These are phyloP conservation scores for Postia placenta DNA, from an alignment of 768 basidiomycete species.

Conservation along the genomic window DNA sequence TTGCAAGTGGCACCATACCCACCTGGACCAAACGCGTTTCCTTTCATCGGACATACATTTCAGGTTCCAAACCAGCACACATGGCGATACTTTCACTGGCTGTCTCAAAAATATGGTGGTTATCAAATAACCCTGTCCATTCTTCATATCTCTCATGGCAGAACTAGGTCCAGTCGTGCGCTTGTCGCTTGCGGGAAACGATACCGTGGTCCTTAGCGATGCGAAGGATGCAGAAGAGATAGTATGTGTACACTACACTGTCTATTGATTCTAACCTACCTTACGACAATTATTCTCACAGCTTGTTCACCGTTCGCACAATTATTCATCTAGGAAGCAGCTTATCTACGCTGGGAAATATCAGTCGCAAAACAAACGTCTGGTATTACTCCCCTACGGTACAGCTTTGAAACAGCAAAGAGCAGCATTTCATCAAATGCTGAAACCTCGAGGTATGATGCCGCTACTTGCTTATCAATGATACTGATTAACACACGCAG, in stretches of 20 bases:
- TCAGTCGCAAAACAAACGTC: conserved; percentile 12
- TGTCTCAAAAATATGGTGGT: conserved; percentile 4
- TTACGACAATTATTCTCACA: not conserved
- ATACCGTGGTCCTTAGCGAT: conserved; percentile 7
- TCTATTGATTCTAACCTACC: not conserved
- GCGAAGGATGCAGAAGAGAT: conserved; percentile 10
- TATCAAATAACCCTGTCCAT: not conserved
- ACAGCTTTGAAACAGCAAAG: conserved; percentile 11
- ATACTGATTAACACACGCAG: not conserved
- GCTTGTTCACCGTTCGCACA: conserved; percentile 8
- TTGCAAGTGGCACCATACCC: too few relatives aligned
- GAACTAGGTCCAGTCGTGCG: conserved; percentile 7
- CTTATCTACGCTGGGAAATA: conserved; percentile 18
- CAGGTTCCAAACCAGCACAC: conserved; percentile 8
- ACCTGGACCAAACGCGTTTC: not conserved
- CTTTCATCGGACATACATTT: conserved; percentile 6
- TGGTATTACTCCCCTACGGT: conserved; percentile 15
- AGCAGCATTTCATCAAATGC: conserved; percentile 14
- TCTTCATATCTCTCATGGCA: not conserved
- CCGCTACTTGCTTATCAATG: too few relatives aligned
- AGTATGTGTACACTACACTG: not conserved
- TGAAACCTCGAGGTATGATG: conserved; percentile 3
- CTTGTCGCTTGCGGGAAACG: conserved; percentile 5
- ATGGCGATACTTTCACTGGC: conserved; percentile 11
- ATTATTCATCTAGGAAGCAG: conserved; percentile 9